phyloP scores from a whole-genome alignment of 192 early-diverging fungal genomes.

The Backusella luteola region DNA sequence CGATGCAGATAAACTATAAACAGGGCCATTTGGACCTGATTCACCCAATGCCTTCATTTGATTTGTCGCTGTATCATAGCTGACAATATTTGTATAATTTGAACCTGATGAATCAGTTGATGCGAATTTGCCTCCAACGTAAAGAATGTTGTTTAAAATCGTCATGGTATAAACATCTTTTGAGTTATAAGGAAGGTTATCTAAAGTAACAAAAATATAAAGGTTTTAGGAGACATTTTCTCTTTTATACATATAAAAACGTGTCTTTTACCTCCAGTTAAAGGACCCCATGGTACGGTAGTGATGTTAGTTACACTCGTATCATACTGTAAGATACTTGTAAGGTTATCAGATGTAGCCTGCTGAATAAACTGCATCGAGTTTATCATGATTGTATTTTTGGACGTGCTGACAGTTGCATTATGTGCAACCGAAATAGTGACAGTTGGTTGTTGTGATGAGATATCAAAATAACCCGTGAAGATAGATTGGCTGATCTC shows the following conservation, averaged over 20 bases:
- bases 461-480: slow-evolving; percentile 18
- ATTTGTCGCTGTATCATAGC: slow-evolving; percentile 39
- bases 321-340: slow-evolving; percentile 22
- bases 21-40: slow-evolving; percentile 20
- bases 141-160: slow-evolving; percentile 28
- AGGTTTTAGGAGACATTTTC: neutral
- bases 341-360: slow-evolving; percentile 6
- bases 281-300: slow-evolving; percentile 12
- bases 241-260: neutral
- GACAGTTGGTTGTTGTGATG: slow-evolving; percentile 17
- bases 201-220: slow-evolving; percentile 7
- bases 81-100: slow-evolving; percentile 51
- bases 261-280: slow-evolving; percentile 10
- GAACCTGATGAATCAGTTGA: neutral
- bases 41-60: neutral
- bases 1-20: slow-evolving; percentile 2
- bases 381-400: slow-evolving; percentile 18
- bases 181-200: slow-evolving; percentile 38
- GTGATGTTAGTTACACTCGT: neutral
- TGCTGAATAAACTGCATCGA: slow-evolving; percentile 28
- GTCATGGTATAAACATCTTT: slow-evolving; percentile 44
- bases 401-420: slow-evolving; percentile 9
- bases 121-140: slow-evolving; percentile 61
- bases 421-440: slow-evolving; percentile 8
- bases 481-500: slow-evolving; percentile 11